Percentiles rank a stretch among this genome's conserved stretches.
Evolutionary conservation across 2,329 filamentous ascomycete genomes (phyloP).

Genomic region (Herpotrichia juniperi): DNA sequence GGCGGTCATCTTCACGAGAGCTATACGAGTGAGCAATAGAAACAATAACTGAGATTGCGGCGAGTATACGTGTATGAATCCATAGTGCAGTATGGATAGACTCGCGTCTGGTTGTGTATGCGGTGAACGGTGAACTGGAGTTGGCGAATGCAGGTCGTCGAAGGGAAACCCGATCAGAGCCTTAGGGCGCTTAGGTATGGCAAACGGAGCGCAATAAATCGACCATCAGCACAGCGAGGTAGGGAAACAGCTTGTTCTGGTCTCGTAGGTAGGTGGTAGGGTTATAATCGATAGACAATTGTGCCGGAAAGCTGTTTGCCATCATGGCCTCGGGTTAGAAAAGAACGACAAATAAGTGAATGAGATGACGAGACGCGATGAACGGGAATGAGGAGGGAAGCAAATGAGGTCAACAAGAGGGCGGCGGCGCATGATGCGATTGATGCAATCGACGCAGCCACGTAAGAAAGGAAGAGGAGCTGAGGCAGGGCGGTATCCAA

Average conservation of each 20-base stretch:
- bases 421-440: slow-evolving; percentile 35
- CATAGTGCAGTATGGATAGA: slow-evolving; percentile 27
- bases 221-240: slow-evolving; percentile 24
- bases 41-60: neutral
- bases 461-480: slow-evolving; percentile 38
- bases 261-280: slow-evolving; percentile 31
- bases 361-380: slow-evolving; percentile 33
- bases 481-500: slow-evolving; percentile 34
- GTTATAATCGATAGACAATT: slow-evolving; percentile 34
- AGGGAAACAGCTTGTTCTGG: slow-evolving; percentile 18
- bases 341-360: slow-evolving; percentile 41
- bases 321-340: slow-evolving; percentile 49
- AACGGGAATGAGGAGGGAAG: slow-evolving; percentile 33
- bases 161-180: neutral
- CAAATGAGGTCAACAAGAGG: slow-evolving; percentile 34
- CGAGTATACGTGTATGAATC: slow-evolving; percentile 46
- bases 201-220: slow-evolving; percentile 15
- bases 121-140: neutral
- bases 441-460: slow-evolving; percentile 36
- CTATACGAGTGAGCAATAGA: slow-evolving; percentile 22
- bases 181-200: slow-evolving; percentile 16
- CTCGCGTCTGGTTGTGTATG: neutral
- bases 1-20: slow-evolving; percentile 63
- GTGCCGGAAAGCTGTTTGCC: slow-evolving; percentile 48
- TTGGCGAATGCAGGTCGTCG: slow-evolving; percentile 4